Evolutionary conservation across 129 eudicot species (phyloP).

Genomic region (Flaveria brownii): DNA sequence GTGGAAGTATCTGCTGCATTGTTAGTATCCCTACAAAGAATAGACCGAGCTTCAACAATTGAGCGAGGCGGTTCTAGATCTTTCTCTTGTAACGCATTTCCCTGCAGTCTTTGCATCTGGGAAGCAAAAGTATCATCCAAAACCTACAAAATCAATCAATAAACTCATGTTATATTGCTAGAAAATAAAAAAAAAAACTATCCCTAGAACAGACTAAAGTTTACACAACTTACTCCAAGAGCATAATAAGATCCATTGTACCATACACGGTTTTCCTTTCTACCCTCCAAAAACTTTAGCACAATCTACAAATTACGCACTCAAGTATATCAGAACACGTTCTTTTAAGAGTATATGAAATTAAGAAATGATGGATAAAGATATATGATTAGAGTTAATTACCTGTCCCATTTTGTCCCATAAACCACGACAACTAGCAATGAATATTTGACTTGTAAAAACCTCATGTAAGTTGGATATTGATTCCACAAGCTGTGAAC

Average conservation of each 20-base stretch:
- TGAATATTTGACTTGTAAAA: constrained; percentile 70
- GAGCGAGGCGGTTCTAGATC: constrained; percentile 86
- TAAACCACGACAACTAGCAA: constrained; percentile 72
- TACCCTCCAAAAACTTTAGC: constrained; percentile 78
- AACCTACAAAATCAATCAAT: constrained; percentile 40
- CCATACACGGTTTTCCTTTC: constrained; percentile 92
- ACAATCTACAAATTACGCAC: constrained; percentile 51
- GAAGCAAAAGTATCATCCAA: constrained; percentile 93
- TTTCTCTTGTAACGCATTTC: constrained; percentile 81
- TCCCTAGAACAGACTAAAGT: neutral
- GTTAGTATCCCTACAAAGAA: constrained; percentile 69
- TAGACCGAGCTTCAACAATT: constrained; percentile 80
- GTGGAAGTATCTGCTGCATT: constrained; percentile 67
- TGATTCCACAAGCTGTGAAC: constrained; percentile 62
- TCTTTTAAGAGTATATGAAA: constrained; percentile 7
- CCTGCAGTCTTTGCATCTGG: constrained; percentile 91
- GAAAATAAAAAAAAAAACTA: neutral
- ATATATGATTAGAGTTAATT: neutral
- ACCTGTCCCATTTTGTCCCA: constrained; percentile 99
- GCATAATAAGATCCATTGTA: constrained; percentile 88
- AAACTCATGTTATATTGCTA: constrained; percentile 3
- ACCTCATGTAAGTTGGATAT: constrained; percentile 84
- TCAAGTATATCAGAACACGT: constrained; percentile 26
- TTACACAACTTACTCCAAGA: constrained; percentile 64
- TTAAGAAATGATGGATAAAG: neutral